Evolutionary conservation across 148 eudicot genomes (phyloP), one percentile per base, ranked within the genome.

Genomic region (Camellia japonica): DNA sequence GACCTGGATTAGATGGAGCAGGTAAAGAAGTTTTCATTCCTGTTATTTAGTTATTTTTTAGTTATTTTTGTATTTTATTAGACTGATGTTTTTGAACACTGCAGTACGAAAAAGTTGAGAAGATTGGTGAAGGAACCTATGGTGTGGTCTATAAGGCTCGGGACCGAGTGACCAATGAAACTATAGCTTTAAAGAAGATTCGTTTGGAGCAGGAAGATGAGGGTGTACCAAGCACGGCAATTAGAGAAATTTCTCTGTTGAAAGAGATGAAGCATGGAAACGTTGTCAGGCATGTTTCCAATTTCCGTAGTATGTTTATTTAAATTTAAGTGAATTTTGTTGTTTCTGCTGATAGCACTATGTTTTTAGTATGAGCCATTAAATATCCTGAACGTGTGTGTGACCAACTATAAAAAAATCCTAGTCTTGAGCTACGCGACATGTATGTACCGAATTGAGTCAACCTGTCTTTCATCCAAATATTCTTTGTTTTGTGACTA

Each of bases 181-280:
- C 95, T 18, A 92, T 95, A 79, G 99, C 99, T 68, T 85, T 95
- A 78, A 93, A 95, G 90, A 95, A 95, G 84, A 95, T 95, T 65
- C 86, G 97, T 10, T 75, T 95, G 82, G 99, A 95, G 91, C 99
- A 95, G 84, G 99, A 95, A 84, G 99, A 95, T 76, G 99, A 95
- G 88, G 97, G 99, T 71, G 99, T 95, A 20, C 99, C 99, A 5
- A 95, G 99, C 86, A 95, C 98, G 0, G 99, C 99, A 16, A 95
- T 95, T 51, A 91, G 99, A 84, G 99, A 95, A 82, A 95, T 95
- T 69, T 95, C 99, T 20, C 92, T 95, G n/a, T 83, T 95, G 85
- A 95, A 95, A 82, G 99, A 95, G 87, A 95, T 95, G 99, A 91
- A 93, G 73, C 99, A 95, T 87, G 93, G 84, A 18, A 95, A 93